Conservation (phyloP, 2,329 filamentous ascomycete genomes). For the Diaporthe capsici region DNA sequence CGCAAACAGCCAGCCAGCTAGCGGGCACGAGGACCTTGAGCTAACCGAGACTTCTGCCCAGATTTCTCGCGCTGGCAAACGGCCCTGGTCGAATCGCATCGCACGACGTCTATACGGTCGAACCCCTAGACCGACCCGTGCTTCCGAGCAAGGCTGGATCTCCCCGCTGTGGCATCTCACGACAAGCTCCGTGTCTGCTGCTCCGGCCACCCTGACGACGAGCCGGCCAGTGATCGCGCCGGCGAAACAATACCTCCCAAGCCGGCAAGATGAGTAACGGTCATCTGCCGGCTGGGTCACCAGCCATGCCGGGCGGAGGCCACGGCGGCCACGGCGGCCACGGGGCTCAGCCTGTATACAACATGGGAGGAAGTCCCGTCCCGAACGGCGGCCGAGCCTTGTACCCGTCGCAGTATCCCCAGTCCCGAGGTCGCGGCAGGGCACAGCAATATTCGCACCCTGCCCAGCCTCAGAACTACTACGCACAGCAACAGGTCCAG, state of each 20-base stretch:
- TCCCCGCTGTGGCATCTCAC: constrained; percentile 12
- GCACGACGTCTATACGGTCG: not conserved
- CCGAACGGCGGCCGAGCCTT: constrained; percentile 39
- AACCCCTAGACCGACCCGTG: not conserved
- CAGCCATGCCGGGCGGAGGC: constrained; percentile 63
- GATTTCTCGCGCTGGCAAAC: constrained; percentile 24
- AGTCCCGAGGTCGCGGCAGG: constrained; percentile 35
- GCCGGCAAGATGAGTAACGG: constrained; percentile 83
- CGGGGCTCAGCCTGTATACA: constrained; percentile 35
- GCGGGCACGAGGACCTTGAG: not conserved
- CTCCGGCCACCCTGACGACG: constrained; percentile 16
- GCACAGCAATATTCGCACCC: constrained; percentile 30
- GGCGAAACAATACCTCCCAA: constrained; percentile 60
- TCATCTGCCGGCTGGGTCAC: constrained; percentile 83
- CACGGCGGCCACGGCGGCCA: constrained; percentile 35
- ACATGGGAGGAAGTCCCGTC: constrained; percentile 39
- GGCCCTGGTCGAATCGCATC: not conserved
- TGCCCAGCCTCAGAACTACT: constrained; percentile 44
- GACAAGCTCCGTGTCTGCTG: constrained; percentile 34
- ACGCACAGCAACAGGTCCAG: constrained; percentile 43
- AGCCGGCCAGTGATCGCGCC: constrained; percentile 50
- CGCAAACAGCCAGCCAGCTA: not conserved
- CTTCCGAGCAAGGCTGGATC: constrained; percentile 21
- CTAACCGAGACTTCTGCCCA: constrained; percentile 30
- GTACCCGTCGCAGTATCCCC: constrained; percentile 30